Conservation (phyloP, 2,329 filamentous ascomycete genomes). For the Colletotrichum filicis region DNA sequence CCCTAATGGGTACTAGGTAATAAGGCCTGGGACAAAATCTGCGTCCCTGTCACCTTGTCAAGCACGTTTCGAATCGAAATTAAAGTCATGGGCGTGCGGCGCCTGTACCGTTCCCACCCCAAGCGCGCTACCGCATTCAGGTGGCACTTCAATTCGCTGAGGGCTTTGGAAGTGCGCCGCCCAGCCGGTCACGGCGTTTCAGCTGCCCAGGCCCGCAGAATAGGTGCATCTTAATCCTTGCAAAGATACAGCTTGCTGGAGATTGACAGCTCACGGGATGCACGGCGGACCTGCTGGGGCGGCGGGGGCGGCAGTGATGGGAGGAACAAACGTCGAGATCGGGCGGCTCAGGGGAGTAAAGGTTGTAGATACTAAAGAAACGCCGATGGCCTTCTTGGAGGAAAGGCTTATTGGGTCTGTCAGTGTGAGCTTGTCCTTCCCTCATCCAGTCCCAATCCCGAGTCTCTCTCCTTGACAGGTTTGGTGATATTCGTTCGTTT, state of each 20-base stretch:
- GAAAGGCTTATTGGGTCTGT: not conserved
- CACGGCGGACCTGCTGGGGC: not conserved
- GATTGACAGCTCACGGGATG: not conserved
- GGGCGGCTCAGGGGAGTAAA: not conserved
- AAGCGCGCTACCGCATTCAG: not conserved
- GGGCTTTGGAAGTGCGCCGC: not conserved
- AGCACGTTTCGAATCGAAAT: constrained; percentile 23
- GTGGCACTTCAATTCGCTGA: not conserved
- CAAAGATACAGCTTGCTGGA: not conserved
- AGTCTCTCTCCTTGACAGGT: not conserved
- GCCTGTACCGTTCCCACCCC: not conserved
- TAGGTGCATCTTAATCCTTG: not conserved
- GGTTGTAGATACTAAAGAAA: not conserved
- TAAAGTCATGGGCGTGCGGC: constrained; percentile 1
- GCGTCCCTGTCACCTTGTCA: not conserved
- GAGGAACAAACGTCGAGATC: constrained; percentile 2
- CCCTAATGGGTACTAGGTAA: not conserved
- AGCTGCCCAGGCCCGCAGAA: constrained; percentile 4
- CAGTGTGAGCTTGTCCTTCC: not conserved
- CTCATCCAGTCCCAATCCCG: not conserved
- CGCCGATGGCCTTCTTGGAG: not conserved
- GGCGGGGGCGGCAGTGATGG: not conserved
- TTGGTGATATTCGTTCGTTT: constrained; percentile 9
- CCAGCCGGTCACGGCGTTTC: constrained; percentile 1
- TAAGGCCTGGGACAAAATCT: not conserved